These are phyloP conservation scores for Tylopilus intermedius DNA, from an alignment of 768 basidiomycete species.

Conservation along the genomic window DNA sequence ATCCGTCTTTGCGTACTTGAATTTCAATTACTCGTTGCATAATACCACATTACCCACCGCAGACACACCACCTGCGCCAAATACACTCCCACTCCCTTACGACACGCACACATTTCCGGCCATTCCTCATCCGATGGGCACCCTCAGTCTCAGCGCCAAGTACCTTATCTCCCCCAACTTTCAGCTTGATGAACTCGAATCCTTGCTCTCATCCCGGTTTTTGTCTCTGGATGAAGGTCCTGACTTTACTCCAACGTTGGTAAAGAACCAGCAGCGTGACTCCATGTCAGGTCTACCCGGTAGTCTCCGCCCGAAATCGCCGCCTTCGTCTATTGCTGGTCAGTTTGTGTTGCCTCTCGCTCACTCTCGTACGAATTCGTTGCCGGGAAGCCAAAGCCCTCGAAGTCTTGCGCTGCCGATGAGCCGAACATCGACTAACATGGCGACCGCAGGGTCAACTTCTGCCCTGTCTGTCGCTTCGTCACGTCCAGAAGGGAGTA, in stretches of 20 bases:
- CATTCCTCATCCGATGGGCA: slow-evolving; percentile 65
- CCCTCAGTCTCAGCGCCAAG: slow-evolving; percentile 54
- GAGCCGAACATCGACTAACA: slow-evolving; percentile 32
- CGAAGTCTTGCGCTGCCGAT: slow-evolving; percentile 33
- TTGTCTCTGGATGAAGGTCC: slow-evolving; percentile 61
- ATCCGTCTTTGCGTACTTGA: slow-evolving; percentile 20
- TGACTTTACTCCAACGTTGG: slow-evolving; percentile 68
- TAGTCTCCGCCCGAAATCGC: slow-evolving; percentile 44
- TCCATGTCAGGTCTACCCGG: slow-evolving; percentile 42
- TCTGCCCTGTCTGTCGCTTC: slow-evolving; percentile 40
- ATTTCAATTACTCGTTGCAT: slow-evolving; percentile 5
- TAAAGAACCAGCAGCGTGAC: slow-evolving; percentile 58
- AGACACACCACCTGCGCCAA: slow-evolving; percentile 40
- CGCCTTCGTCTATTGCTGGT: slow-evolving; percentile 41
- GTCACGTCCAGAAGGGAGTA: slow-evolving; percentile 36
- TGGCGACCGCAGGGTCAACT: slow-evolving; percentile 28
- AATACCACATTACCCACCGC: slow-evolving; percentile 7
- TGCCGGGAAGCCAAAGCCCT: slow-evolving; percentile 35
- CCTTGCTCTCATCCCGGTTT: slow-evolving; percentile 68
- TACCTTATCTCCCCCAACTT: slow-evolving; percentile 69
- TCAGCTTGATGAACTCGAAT: slow-evolving; percentile 72
- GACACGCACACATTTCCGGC: slow-evolving; percentile 58
- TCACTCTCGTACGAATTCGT: slow-evolving; percentile 35
- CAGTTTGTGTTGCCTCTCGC: slow-evolving; percentile 38
- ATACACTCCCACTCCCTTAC: slow-evolving; percentile 40